Percentiles rank a stretch among this genome's conserved stretches.
Evolutionary conservation across 163 green algal species (phyloP).

Genomic region (Scenedesmus sp.): DNA sequence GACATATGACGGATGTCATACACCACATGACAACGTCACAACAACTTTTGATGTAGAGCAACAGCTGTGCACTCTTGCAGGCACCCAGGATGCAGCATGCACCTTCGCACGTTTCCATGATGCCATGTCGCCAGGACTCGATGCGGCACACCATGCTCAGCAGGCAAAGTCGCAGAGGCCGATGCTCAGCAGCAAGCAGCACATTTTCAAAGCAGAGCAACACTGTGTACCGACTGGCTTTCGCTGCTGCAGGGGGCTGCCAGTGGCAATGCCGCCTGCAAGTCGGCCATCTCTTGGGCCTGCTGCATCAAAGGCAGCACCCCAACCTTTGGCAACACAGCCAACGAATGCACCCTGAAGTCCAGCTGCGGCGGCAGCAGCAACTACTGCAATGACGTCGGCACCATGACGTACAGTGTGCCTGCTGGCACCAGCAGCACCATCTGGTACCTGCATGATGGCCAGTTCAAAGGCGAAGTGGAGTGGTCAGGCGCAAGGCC

Average conservation of each 20-base stretch:
- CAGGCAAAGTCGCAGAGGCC: too few species aligned
- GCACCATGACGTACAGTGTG: background rate
- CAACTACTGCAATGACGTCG: background rate
- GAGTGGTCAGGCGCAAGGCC: background rate
- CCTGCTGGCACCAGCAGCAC: background rate
- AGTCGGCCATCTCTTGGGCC: constrained; percentile 7
- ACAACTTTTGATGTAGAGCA: too few species aligned
- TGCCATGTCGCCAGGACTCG: too few species aligned
- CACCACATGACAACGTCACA: background rate
- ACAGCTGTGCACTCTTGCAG: too few species aligned
- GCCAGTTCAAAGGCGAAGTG: background rate
- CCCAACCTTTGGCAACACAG: background rate
- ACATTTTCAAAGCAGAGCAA: background rate
- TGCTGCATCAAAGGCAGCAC: constrained; percentile 23
- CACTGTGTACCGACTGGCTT: background rate
- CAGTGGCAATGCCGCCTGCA: constrained; percentile 8
- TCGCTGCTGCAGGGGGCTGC: background rate
- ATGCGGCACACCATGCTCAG: too few species aligned
- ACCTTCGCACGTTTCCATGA: too few species aligned
- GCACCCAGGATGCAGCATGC: too few species aligned
- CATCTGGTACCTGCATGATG: constrained; percentile 1
- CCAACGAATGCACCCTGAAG: background rate
- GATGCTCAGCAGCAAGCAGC: background rate
- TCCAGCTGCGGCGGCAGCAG: background rate
- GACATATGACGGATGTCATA: background rate